Evolutionary conservation across 768 basidiomycete genomes (phyloP).

Genomic region (Psilocybe sp.): DNA sequence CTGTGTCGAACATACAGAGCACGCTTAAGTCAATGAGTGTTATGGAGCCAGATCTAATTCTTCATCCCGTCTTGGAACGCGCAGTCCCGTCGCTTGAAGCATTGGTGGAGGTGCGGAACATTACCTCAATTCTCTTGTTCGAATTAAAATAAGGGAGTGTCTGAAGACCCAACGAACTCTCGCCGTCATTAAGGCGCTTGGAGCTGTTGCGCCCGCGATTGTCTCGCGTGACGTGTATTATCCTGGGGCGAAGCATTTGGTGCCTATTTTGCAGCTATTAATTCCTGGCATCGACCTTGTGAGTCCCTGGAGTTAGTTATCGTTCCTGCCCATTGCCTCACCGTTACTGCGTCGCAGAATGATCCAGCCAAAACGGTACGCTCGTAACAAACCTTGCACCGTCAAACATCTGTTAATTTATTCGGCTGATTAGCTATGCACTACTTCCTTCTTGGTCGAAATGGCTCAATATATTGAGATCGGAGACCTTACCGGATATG

Average conservation of each 20-base stretch:
- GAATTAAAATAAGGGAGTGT: neutral
- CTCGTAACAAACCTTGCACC: conserved; percentile 8
- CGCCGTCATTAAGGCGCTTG: conserved; percentile 82
- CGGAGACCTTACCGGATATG: conserved; percentile 51
- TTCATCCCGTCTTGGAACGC: conserved; percentile 78
- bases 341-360: conserved; percentile 41
- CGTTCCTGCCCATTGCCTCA: neutral
- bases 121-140: neutral
- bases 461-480: conserved; percentile 75
- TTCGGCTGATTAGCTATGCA: conserved; percentile 51
- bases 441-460: conserved; percentile 71
- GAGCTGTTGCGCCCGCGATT: conserved; percentile 76
- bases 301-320: conserved; percentile 19
- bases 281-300: conserved; percentile 88
- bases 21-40: conserved; percentile 80
- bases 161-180: conserved; percentile 77
- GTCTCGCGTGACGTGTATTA: conserved; percentile 80
- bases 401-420: neutral
- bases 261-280: conserved; percentile 75
- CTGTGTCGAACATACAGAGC: conserved; percentile 73
- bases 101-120: conserved; percentile 65
- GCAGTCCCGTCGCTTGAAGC: conserved; percentile 87
- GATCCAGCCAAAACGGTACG: conserved; percentile 76
- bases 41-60: conserved; percentile 84
- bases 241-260: conserved; percentile 76